A percentile compares a stretch with the other conserved stretches of the same genome.
Conservation (phyloP, 2,329 filamentous ascomycete genomes). For the Dendrostoma leiphaemia region DNA sequence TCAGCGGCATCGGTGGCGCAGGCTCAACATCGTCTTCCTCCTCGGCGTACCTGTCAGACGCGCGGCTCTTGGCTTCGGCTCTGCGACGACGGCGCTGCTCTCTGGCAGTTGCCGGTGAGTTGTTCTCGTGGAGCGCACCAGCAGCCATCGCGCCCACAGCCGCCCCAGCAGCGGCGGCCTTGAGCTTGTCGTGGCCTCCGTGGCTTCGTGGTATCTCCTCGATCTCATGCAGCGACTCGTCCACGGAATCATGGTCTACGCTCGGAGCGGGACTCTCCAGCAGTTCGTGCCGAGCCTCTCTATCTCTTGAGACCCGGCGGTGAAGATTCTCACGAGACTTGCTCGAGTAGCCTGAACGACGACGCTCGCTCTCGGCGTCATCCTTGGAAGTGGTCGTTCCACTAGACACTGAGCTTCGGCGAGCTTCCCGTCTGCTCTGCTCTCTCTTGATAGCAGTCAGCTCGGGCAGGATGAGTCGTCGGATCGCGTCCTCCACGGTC, state of each 20-base stretch:
- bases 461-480: conserved; percentile 85
- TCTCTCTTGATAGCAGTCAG: conserved; percentile 89
- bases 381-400: conserved; percentile 54
- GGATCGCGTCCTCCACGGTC: conserved; percentile 90
- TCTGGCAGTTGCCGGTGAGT: conserved; percentile 47
- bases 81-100: conserved; percentile 52
- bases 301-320: conserved; percentile 44
- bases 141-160: conserved; percentile 37
- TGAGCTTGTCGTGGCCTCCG: conserved; percentile 36
- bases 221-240: conserved; percentile 36
- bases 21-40: conserved; percentile 57
- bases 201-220: conserved; percentile 46
- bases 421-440: conserved; percentile 73
- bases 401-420: conserved; percentile 63
- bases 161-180: conserved; percentile 44
- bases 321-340: conserved; percentile 48
- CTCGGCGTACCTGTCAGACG: conserved; percentile 44
- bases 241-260: conserved; percentile 45
- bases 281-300: conserved; percentile 55
- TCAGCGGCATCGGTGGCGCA: conserved; percentile 78
- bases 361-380: conserved; percentile 56
- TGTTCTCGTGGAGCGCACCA: conserved; percentile 33
- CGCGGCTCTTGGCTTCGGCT: conserved; percentile 48
- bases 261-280: conserved; percentile 49
- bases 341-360: conserved; percentile 51